Percentiles rank a stretch among this genome's conserved stretches.
phyloP scores from a whole-genome alignment of 305 asterid species.

The Fraxinus latifolia region DNA sequence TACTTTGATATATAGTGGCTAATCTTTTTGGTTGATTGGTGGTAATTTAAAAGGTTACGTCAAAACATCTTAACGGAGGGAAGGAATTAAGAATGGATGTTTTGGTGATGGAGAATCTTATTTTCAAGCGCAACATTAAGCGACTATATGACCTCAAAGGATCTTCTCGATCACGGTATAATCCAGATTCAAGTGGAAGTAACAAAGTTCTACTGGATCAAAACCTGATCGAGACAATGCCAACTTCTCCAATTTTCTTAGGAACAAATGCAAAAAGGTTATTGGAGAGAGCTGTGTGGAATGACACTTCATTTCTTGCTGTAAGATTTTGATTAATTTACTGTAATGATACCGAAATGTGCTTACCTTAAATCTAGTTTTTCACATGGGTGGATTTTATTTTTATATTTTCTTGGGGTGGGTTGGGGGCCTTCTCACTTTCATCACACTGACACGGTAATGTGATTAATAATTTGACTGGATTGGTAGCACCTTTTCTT shows the following conservation, averaged over 20 bases:
- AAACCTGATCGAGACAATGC: constrained; percentile 82
- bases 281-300: constrained; percentile 91
- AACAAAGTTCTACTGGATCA: constrained; percentile 88
- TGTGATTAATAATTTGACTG: neutral
- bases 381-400: neutral
- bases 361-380: neutral
- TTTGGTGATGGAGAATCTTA: constrained; percentile 92
- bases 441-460: neutral
- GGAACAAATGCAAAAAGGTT: constrained; percentile 77
- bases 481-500: neutral
- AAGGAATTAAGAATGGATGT: constrained; percentile 80
- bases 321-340: constrained; percentile 46
- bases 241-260: constrained; percentile 88
- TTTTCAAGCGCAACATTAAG: constrained; percentile 60
- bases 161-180: constrained; percentile 75
- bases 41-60: constrained; percentile 46
- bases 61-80: constrained; percentile 76
- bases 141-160: constrained; percentile 87
- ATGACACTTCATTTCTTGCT: constrained; percentile 85
- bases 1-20: neutral
- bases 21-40: constrained; percentile 25
- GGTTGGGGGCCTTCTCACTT: neutral
- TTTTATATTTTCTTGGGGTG: neutral
- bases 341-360: neutral
- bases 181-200: constrained; percentile 85